Conservation (phyloP, 176 grass and related monocot species). For the Luzula sylvatica region DNA sequence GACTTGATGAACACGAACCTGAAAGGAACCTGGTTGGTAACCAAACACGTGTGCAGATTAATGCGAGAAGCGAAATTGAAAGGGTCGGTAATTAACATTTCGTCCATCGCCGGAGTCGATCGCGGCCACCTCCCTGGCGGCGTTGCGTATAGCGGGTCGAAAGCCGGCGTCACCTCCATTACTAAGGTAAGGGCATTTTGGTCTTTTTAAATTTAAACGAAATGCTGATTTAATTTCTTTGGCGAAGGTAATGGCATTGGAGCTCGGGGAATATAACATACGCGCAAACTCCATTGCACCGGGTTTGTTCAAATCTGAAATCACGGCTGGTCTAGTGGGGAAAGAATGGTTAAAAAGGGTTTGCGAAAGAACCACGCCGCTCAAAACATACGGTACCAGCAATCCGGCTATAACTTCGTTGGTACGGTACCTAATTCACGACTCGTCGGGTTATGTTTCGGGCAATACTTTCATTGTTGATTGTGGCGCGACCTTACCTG, state of each 20-base stretch:
- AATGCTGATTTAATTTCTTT: neutral
- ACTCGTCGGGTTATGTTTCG: constrained; percentile 30
- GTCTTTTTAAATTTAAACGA: too few relatives aligned
- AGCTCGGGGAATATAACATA: constrained; percentile 28
- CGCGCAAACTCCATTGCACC: constrained; percentile 34
- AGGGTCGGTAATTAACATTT: constrained; percentile 35
- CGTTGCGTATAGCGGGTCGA: constrained; percentile 28
- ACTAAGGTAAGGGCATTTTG: constrained; percentile 19
- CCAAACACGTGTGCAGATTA: constrained; percentile 29
- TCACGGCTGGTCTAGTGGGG: constrained; percentile 23
- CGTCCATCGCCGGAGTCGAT: constrained; percentile 21
- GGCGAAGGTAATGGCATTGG: constrained; percentile 32
- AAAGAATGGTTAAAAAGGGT: constrained; percentile 24
- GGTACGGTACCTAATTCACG: constrained; percentile 31
- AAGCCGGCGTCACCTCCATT: constrained; percentile 21
- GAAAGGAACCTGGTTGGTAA: constrained; percentile 32
- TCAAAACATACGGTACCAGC: constrained; percentile 19
- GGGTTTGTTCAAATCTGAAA: constrained; percentile 37
- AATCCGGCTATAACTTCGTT: constrained; percentile 38
- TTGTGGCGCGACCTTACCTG: constrained; percentile 21
- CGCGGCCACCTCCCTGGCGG: constrained; percentile 27
- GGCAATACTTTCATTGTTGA: constrained; percentile 39
- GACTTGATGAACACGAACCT: constrained; percentile 27
- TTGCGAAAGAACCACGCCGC: constrained; percentile 21
- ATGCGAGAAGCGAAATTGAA: constrained; percentile 37